Percentiles rank a stretch among this genome's conserved stretches.
Conservation (phyloP, 1,284 basidiomycete genomes). For the Moesziomyces antarcticus region DNA sequence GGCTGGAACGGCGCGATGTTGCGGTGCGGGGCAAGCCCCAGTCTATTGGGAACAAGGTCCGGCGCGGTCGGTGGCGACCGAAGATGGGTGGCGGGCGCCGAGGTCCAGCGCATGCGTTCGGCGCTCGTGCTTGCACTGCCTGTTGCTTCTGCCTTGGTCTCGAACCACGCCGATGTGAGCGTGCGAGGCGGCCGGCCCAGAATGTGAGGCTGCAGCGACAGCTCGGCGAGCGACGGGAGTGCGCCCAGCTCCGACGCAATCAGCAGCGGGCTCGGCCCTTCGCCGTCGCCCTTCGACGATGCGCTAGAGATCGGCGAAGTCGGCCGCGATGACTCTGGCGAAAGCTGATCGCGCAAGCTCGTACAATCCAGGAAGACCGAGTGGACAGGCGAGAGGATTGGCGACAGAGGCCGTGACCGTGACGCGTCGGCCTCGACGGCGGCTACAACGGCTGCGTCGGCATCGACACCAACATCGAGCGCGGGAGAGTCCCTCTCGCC, state of each 20-base stretch:
- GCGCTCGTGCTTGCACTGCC: conserved; percentile 7
- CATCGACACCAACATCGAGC: neutral
- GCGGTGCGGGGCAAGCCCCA: conserved; percentile 1
- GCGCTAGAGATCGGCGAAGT: conserved; percentile 42
- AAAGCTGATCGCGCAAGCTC: conserved; percentile 23
- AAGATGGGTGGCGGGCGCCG: conserved; percentile 9
- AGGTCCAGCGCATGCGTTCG: conserved; percentile 40
- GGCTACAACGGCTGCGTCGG: conserved; percentile 2
- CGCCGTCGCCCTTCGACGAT: conserved; percentile 36
- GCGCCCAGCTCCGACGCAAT: conserved; percentile 21
- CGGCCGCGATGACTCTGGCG: conserved; percentile 33
- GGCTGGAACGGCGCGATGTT: conserved; percentile 1
- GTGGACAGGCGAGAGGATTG: conserved; percentile 25
- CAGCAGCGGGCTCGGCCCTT: conserved; percentile 25
- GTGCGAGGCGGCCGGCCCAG: conserved; percentile 7
- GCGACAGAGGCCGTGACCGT: conserved; percentile 23
- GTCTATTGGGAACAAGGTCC: conserved; percentile 6
- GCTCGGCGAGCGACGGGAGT: conserved; percentile 28
- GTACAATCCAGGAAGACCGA: conserved; percentile 18
- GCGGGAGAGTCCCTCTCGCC: conserved; percentile 1
- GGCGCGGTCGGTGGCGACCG: conserved; percentile 6
- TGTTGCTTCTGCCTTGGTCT: conserved; percentile 12
- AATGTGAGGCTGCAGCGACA: conserved; percentile 23
- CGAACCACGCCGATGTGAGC: conserved; percentile 25
- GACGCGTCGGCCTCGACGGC: conserved; percentile 7